Evolutionary conservation across 768 basidiomycete species (phyloP).

Genomic region (Hypsizygus marmoreus): DNA sequence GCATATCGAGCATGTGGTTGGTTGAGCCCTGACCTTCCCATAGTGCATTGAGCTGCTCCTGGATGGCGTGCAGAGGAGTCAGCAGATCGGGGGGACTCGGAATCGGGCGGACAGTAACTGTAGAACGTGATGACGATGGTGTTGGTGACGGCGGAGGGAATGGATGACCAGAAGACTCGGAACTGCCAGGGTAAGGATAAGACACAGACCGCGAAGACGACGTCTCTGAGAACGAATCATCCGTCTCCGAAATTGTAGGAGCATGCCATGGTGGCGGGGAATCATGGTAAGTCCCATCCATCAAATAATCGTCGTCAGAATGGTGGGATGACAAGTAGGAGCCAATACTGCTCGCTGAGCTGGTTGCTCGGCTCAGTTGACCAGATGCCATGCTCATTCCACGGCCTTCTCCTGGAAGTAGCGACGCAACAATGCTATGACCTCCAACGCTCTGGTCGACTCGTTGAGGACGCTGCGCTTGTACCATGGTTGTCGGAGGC

Average conservation of each 20-base stretch:
- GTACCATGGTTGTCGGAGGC: constrained; percentile 18
- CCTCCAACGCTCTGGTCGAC: constrained; percentile 48
- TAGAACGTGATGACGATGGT: constrained; percentile 39
- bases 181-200: constrained; percentile 13
- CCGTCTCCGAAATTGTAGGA: constrained; percentile 13
- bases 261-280: constrained; percentile 22
- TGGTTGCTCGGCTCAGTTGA: constrained; percentile 37
- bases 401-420: constrained; percentile 26
- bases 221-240: constrained; percentile 11
- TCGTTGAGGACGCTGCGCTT: constrained; percentile 15
- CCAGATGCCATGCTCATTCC: constrained; percentile 26
- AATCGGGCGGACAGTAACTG: constrained; percentile 30
- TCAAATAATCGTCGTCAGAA: constrained; percentile 58
- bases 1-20: constrained; percentile 61
- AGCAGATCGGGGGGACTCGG: constrained; percentile 45
- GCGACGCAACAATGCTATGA: constrained; percentile 38
- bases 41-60: constrained; percentile 59
- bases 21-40: constrained; percentile 63
- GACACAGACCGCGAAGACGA: constrained; percentile 12
- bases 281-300: constrained; percentile 12
- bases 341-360: constrained; percentile 40
- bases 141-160: constrained; percentile 34
- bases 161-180: constrained; percentile 32
- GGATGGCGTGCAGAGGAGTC: constrained; percentile 56
- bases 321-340: constrained; percentile 62